These are phyloP conservation scores for Pyricularia sp. DNA, from an alignment of 2,329 filamentous ascomycete genomes.

Conservation along the genomic window DNA sequence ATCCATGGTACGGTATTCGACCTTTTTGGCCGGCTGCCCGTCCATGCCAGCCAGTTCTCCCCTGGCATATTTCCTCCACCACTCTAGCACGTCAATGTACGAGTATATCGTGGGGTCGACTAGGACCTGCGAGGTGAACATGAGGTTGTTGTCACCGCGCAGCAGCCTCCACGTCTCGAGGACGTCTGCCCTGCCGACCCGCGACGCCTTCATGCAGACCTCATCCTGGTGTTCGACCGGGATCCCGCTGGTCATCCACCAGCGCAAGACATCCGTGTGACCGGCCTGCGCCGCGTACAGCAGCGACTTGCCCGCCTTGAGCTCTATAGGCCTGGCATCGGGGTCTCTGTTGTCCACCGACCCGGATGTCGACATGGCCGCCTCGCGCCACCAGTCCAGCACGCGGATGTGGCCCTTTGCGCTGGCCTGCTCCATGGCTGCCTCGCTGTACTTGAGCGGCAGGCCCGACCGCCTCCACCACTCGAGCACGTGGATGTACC, in stretches of 20 bases:
- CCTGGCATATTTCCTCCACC: constrained; percentile 71
- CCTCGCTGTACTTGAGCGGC: constrained; percentile 75
- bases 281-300: constrained; percentile 78
- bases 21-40: constrained; percentile 52
- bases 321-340: constrained; percentile 34
- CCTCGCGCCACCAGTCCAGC: constrained; percentile 86
- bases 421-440: constrained; percentile 79
- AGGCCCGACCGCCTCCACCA: constrained; percentile 76
- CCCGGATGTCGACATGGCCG: constrained; percentile 25
- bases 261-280: constrained; percentile 65
- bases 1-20: constrained; percentile 91
- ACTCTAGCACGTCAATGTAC: constrained; percentile 76
- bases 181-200: constrained; percentile 75
- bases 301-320: constrained; percentile 79
- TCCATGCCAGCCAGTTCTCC: constrained; percentile 45
- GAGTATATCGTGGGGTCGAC: constrained; percentile 83
- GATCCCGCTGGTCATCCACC: constrained; percentile 81
- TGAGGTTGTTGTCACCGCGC: constrained; percentile 47
- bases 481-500: constrained; percentile 79
- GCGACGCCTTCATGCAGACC: constrained; percentile 75
- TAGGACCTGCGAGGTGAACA: constrained; percentile 35
- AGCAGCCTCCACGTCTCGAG: constrained; percentile 74
- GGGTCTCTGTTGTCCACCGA: not conserved
- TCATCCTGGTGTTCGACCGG: constrained; percentile 71
- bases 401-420: constrained; percentile 77